Evolutionary conservation across 73 alveolate species (phyloP).

Genomic region (Tetrahymena thermophila): DNA sequence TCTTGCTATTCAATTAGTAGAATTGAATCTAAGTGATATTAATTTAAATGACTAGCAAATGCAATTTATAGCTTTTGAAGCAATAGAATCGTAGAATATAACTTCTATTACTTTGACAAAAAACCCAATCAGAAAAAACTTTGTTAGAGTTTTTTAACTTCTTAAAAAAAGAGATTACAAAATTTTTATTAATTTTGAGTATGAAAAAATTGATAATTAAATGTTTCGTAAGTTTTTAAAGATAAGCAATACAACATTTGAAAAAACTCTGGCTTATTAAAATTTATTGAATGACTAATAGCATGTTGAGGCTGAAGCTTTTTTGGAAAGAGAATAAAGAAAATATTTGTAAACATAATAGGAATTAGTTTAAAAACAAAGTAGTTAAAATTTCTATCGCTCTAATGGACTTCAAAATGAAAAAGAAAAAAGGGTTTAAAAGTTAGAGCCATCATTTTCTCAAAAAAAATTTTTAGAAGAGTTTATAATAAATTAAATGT

Average conservation of each 20-base stretch:
- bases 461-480: neutral
- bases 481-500: neutral
- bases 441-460: neutral
- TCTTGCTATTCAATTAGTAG: neutral
- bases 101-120: neutral
- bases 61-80: neutral
- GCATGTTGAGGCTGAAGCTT: neutral
- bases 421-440: neutral
- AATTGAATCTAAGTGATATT: neutral
- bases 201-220: neutral
- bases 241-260: neutral
- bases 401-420: neutral
- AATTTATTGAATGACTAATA: neutral
- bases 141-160: neutral
- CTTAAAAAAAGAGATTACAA: neutral
- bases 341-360: neutral
- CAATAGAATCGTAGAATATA: neutral
- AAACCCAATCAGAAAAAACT: neutral
- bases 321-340: neutral
- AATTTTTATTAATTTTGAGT: neutral
- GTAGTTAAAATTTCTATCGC: neutral
- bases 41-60: neutral
- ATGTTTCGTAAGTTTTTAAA: neutral
- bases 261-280: neutral
- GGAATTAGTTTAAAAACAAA: neutral